phyloP scores from a whole-genome alignment of 805 yeast species.

The Phaffomyces antillensis region DNA sequence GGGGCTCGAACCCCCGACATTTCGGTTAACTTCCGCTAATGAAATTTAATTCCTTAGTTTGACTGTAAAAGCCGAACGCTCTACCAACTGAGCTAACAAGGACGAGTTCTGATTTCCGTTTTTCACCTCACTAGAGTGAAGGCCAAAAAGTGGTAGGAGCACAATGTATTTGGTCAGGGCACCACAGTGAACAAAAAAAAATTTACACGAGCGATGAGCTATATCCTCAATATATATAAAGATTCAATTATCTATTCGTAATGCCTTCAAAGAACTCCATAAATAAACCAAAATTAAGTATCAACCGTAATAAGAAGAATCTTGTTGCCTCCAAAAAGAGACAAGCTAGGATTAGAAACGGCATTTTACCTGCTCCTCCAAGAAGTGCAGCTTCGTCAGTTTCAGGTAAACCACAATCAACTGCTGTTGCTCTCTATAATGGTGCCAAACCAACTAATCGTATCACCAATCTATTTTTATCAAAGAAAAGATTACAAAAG shows the following conservation, averaged over 20 bases:
- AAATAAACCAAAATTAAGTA: constrained; percentile 67
- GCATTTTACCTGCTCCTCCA: constrained; percentile 33
- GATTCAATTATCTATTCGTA: background rate
- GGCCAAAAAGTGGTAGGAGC: background rate
- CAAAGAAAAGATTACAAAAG: constrained; percentile 74
- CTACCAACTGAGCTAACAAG: constrained; percentile 27
- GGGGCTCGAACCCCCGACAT: no score
- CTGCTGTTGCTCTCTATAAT: constrained; percentile 35
- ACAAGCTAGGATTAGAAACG: constrained; percentile 40
- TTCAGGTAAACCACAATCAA: constrained; percentile 31
- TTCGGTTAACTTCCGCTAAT: no score
- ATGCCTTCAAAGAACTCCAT: constrained; percentile 83
- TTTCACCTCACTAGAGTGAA: no score
- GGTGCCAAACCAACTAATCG: constrained; percentile 23
- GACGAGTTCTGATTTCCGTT: constrained; percentile 26
- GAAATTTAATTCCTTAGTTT: no score
- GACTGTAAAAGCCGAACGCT: no score
- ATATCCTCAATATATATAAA: background rate
- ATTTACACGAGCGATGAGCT: constrained; percentile 2
- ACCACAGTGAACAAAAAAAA: background rate
- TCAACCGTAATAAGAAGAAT: constrained; percentile 44
- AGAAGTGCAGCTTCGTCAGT: constrained; percentile 33
- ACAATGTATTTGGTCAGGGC: background rate
- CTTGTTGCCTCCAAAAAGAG: constrained; percentile 39
- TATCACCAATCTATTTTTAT: constrained; percentile 52